These are phyloP conservation scores for Sambucus nigra DNA, from an alignment of 129 eudicot species.

Conservation along the genomic window DNA sequence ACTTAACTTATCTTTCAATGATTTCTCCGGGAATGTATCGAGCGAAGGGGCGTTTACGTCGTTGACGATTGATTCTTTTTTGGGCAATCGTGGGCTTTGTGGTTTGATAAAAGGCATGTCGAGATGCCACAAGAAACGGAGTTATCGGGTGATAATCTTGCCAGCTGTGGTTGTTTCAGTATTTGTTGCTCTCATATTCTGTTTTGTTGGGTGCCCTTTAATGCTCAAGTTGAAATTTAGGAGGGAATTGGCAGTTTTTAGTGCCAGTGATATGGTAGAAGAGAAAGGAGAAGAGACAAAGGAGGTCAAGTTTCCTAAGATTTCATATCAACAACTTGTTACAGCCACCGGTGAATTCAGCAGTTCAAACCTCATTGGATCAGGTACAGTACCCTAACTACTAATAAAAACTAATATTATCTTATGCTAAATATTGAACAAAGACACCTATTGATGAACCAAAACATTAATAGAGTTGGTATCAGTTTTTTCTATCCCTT, in stretches of 20 bases:
- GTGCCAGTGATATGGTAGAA: conserved; percentile 12
- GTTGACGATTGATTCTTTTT: conserved; percentile 37
- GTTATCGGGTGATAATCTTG: conserved; percentile 19
- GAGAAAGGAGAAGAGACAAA: conserved; percentile 31
- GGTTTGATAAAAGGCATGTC: conserved; percentile 45
- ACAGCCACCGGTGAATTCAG: conserved; percentile 71
- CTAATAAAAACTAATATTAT: too few species aligned
- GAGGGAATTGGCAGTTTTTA: conserved; percentile 21
- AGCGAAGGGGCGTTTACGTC: conserved; percentile 33
- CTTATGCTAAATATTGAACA: too few species aligned
- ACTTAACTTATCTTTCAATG: conserved; percentile 58
- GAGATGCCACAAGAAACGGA: conserved; percentile 23
- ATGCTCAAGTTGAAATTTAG: conserved; percentile 26
- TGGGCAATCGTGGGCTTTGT: conserved; percentile 60
- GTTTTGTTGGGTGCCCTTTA: conserved; percentile 29
- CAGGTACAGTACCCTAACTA: too few species aligned
- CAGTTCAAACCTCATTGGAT: conserved; percentile 46
- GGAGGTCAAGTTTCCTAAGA: conserved; percentile 35
- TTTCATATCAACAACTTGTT: conserved; percentile 50
- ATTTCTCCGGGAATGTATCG: conserved; percentile 50
- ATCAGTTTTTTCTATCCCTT: too few species aligned
- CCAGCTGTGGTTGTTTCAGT: conserved; percentile 37
- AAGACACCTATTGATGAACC: too few species aligned
- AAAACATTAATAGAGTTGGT: too few species aligned
- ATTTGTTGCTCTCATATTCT: conserved; percentile 31